Base-by-base conservation (phyloP, 2,329 filamentous ascomycete species). In the Monosporascus sp. region DNA sequence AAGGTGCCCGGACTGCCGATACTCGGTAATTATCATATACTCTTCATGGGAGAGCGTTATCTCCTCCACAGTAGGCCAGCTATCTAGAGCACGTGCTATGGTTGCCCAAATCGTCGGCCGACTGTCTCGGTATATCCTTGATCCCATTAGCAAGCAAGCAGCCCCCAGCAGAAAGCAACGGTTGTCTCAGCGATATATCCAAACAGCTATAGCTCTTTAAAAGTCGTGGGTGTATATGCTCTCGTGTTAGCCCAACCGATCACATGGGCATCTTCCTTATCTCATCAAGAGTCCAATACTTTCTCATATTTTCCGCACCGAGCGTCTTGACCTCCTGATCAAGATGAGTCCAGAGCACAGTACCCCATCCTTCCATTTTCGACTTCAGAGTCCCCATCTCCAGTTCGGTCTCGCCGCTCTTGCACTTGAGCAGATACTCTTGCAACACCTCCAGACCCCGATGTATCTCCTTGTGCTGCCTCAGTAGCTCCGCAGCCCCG, bases 241-340 rank as follows among this genome's bases (percentile, higher is more conserved):
- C 19, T 24, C 22, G 43, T 46, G 19, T 8, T 11, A n/a, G 11
- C 38, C 38, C 9, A 41, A 14, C 17, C 47, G 6, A 51, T 71
- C 68, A 91, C 74, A 91, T 89, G 1, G 82, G 84, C 73, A 94
- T 78, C 50, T 73, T 71, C 68, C 71, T 75, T 70, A 96, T 85
- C 77, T 96, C 91, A 47, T 89, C 83, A 55, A 84, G 61, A 0
- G 78, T 87, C 89, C 89, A 96, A 70, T 88, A 91, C 70, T 78
- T 83, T 61, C 89, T 79, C 91, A 96, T 96, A 68, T 93, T 95
- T 69, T 94, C 88, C 45, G 91, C 91, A 2, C 86, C 82, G 35
- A 96, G 70, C 60, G 88, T 81, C 69, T 78, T 74, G 7, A 96
- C 91, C 77, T 96, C 91, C 62, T 92, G 86, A 63, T 94, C 89